These are phyloP conservation scores for Iris macrosiphon DNA, from an alignment of 106 monocot genomes.

Conservation along the genomic window DNA sequence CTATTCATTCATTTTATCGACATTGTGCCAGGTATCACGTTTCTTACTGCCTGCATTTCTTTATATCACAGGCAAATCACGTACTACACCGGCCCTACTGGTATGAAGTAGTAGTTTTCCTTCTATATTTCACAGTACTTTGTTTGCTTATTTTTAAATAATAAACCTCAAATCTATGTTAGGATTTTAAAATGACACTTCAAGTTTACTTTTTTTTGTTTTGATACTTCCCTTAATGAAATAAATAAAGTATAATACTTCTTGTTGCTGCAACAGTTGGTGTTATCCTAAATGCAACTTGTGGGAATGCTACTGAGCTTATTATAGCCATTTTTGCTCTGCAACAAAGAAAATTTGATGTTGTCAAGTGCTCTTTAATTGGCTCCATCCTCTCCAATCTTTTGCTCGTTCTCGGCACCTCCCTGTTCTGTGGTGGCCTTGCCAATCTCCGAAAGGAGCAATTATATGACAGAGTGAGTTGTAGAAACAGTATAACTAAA, in stretches of 20 bases:
- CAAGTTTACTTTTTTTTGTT: background rate
- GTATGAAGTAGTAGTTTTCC: conserved; percentile 18
- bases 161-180: too few species aligned
- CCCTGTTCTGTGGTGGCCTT: conserved; percentile 61
- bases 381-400: conserved; percentile 79
- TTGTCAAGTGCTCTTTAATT: conserved; percentile 68
- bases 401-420: conserved; percentile 73
- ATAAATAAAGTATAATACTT: background rate
- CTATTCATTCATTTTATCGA: too few species aligned
- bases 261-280: conserved; percentile 59
- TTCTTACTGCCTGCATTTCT: too few species aligned
- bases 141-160: too few species aligned
- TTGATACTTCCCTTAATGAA: background rate
- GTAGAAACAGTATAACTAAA: conserved; percentile 12
- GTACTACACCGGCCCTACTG: conserved; percentile 70
- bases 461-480: conserved; percentile 37
- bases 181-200: too few species aligned
- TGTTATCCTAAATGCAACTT: conserved; percentile 78
- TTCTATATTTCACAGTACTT: background rate
- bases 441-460: conserved; percentile 44
- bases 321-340: conserved; percentile 71
- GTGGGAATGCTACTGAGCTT: conserved; percentile 84
- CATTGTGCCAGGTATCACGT: too few species aligned
- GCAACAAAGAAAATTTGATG: conserved; percentile 31
- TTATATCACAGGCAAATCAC: conserved; percentile 70